Evolutionary conservation across 441 rosid genomes (phyloP).

Genomic region (Populus tomentosa): DNA sequence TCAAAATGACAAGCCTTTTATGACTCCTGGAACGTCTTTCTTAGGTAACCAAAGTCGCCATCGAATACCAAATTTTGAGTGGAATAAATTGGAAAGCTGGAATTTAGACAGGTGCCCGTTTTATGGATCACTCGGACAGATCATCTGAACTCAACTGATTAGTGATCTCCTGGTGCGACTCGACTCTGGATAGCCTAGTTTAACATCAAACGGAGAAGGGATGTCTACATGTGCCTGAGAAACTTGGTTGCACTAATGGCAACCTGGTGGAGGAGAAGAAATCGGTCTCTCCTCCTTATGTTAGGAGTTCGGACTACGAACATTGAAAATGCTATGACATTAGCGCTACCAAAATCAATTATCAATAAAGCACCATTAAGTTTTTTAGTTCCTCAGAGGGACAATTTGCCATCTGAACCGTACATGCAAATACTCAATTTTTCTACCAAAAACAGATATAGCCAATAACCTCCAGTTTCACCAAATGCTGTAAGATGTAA

Average conservation of each 20-base stretch:
- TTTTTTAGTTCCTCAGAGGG: not conserved
- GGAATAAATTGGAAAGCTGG: not conserved
- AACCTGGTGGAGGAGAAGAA: not conserved
- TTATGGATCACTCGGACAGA: not conserved
- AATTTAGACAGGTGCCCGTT: not conserved
- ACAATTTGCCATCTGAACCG: not conserved
- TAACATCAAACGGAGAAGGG: not conserved
- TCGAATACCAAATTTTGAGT: no score
- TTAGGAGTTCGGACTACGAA: not conserved
- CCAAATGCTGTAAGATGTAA: not conserved
- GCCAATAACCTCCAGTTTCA: not conserved
- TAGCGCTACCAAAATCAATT: not conserved
- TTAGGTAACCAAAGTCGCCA: no score
- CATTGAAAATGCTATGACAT: not conserved
- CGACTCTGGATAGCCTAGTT: not conserved
- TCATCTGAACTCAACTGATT: not conserved
- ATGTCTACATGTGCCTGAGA: not conserved
- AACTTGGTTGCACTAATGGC: not conserved
- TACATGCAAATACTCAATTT: not conserved
- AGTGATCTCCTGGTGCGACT: not conserved
- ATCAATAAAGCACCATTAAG: not conserved
- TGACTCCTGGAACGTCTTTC: not conserved
- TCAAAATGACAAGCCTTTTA: not conserved
- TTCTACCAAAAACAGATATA: not conserved
- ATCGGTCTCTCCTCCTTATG: not conserved